Base-by-base conservation (phyloP, 768 basidiomycete genomes). In the Russula abietina region DNA sequence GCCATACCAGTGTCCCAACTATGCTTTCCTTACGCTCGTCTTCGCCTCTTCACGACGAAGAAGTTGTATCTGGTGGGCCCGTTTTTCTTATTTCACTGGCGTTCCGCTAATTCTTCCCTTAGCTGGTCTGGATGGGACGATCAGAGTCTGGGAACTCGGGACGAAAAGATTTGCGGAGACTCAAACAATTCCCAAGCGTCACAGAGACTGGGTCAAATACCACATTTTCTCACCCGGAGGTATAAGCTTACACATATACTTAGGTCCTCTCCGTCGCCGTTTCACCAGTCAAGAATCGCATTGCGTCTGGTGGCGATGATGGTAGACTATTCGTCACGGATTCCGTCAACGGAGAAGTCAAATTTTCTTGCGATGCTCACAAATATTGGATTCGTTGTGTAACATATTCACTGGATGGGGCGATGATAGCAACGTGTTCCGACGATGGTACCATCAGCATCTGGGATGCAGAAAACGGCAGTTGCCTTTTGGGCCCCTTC, bases 371-470 rank as follows among this genome's bases (percentile, higher is more conserved):
- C 1, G 10, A 14, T 9, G 48, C 49, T 4, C 67, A 68, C 45
- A 19, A 26, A 16, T 19, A 54, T 24, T 53, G 61, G 60, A 57
- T 67, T 10, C 45, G 51, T n/a, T 67, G 63, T 32, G 58, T 68
- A 22, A 19, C 55, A 4, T 68, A 61, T 49, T 68, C 67, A 6
- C 62, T 56, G 9, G 61, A 64, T 26, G 67, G 67, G 22, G 26
- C 14, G 48, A 55, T n/a, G 45, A 55, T 68, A 19, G 67, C 55
- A 4, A 68, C 67, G 9, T 64, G 67, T 36, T 64, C 67, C 11
- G 48, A 59, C 3, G 67, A 68, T 43, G 26, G 28, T n/a, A 60
- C 38, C 4, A 59, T 68, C 26, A 48, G 30, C 38, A 48, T 67
- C 51, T 68, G 67, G 67, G 48, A 64, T 14, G 67, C 57, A 22